Evolutionary conservation across 352 stramenopile genomes (phyloP).

Genomic region (Phytopythium kandeliae): DNA sequence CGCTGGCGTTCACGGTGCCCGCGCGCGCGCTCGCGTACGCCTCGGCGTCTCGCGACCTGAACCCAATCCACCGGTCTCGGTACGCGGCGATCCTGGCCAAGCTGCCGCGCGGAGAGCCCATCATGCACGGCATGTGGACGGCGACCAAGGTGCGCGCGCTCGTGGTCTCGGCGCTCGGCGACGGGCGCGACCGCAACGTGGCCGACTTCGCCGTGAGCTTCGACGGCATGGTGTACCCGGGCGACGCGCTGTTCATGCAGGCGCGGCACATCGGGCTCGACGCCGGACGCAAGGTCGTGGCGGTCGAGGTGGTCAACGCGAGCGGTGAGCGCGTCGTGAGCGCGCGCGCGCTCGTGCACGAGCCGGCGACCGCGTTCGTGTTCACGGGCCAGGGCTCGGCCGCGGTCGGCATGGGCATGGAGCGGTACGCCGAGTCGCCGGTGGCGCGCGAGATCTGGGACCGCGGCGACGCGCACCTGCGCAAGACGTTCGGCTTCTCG

Average conservation of each 20-base stretch:
- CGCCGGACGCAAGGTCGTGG: slow-evolving; percentile 58
- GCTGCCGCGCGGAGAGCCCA: slow-evolving; percentile 64
- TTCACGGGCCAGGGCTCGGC: slow-evolving; percentile 87
- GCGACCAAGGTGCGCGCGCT: slow-evolving; percentile 78
- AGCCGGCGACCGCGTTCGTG: slow-evolving; percentile 67
- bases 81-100: slow-evolving; percentile 71
- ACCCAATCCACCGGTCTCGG: slow-evolving; percentile 81
- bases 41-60: slow-evolving; percentile 76
- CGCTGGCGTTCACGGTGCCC: slow-evolving; percentile 62
- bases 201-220: slow-evolving; percentile 74
- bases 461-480: slow-evolving; percentile 63
- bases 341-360: slow-evolving; percentile 61
- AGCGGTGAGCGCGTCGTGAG: slow-evolving; percentile 70
- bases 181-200: slow-evolving; percentile 58
- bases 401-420: slow-evolving; percentile 85
- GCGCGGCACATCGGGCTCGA: slow-evolving; percentile 61
- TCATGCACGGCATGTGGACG: slow-evolving; percentile 89
- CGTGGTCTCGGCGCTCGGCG: slow-evolving; percentile 44
- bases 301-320: slow-evolving; percentile 71
- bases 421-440: slow-evolving; percentile 68
- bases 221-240: slow-evolving; percentile 85
- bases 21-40: slow-evolving; percentile 62
- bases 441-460: slow-evolving; percentile 80
- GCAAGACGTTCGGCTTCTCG: slow-evolving; percentile 78
- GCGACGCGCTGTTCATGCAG: slow-evolving; percentile 77